Percentiles rank a stretch among this genome's conserved stretches.
Conservation (phyloP, 768 basidiomycete species). For the Pleurotus tuoliensis region DNA sequence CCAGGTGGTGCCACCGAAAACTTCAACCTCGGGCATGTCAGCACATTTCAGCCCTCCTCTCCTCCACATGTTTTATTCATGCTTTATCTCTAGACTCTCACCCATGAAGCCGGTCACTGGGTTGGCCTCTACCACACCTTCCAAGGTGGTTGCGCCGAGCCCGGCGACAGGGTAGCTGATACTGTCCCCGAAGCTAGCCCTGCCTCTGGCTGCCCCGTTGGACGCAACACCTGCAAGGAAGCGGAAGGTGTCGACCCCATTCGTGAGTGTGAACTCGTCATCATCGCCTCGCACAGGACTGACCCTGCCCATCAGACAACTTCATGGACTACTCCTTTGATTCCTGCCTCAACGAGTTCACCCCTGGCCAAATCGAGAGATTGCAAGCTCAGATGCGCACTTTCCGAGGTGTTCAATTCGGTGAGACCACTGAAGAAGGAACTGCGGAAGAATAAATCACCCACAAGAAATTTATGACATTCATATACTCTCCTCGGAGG, state of each 20-base stretch:
- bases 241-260: constrained; percentile 41
- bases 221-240: constrained; percentile 6
- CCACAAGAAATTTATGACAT: not conserved
- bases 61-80: constrained; percentile 18
- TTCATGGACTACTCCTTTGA: constrained; percentile 26
- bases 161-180: constrained; percentile 42
- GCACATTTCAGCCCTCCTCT: not conserved
- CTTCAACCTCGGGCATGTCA: constrained; percentile 40
- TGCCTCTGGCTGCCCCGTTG: constrained; percentile 37
- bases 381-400: constrained; percentile 37
- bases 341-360: constrained; percentile 47
- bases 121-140: constrained; percentile 57
- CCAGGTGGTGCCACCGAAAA: constrained; percentile 38
- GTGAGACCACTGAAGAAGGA: not conserved
- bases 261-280: constrained; percentile 22
- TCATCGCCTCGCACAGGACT: not conserved
- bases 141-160: constrained; percentile 41
- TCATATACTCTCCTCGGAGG: not conserved
- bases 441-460: too few relatives aligned
- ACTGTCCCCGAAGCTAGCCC: constrained; percentile 44
- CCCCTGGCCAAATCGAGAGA: constrained; percentile 39
- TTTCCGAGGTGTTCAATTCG: constrained; percentile 32
- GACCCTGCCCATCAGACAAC: not conserved
- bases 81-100: constrained; percentile 32
- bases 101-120: constrained; percentile 65